A percentile compares a stretch with the other conserved stretches of the same genome.
Conservation (phyloP, 2,329 filamentous ascomycete species). For the Pseudonectria buxi region DNA sequence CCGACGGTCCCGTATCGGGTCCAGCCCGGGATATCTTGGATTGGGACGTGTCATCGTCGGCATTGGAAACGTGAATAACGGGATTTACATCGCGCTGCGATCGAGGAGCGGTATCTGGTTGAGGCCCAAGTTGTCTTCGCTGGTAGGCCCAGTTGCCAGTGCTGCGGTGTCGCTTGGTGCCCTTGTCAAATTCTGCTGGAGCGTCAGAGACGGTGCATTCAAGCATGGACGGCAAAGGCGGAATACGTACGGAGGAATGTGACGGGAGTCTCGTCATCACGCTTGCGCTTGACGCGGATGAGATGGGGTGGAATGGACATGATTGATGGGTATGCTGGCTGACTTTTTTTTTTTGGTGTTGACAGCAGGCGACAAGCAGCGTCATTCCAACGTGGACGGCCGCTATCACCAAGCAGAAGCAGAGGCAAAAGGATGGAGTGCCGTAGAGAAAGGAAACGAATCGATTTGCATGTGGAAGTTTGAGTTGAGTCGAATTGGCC, state of each 20-base stretch:
- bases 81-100: conserved; percentile 26
- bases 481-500: no score
- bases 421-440: no score
- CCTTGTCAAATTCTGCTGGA: conserved; percentile 43
- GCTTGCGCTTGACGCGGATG: conserved; percentile 57
- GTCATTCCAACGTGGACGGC: no score
- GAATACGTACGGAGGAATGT: conserved; percentile 46
- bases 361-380: no score
- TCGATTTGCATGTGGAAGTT: no score
- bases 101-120: conserved; percentile 15
- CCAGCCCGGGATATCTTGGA: conserved; percentile 7
- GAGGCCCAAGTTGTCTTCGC: conserved; percentile 34
- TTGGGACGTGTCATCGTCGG: conserved; percentile 24
- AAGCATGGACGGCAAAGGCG: conserved; percentile 3
- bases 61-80: conserved; percentile 42
- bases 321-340: not conserved
- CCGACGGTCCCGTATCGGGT: not conserved
- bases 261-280: conserved; percentile 46
- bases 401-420: no score
- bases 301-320: conserved; percentile 54
- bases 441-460: no score
- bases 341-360: not conserved
- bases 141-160: conserved; percentile 50
- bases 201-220: conserved; percentile 11
- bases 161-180: conserved; percentile 47